These are phyloP conservation scores for Plasmodium vivax DNA, from an alignment of 169 alveolate species.

Conservation along the genomic window DNA sequence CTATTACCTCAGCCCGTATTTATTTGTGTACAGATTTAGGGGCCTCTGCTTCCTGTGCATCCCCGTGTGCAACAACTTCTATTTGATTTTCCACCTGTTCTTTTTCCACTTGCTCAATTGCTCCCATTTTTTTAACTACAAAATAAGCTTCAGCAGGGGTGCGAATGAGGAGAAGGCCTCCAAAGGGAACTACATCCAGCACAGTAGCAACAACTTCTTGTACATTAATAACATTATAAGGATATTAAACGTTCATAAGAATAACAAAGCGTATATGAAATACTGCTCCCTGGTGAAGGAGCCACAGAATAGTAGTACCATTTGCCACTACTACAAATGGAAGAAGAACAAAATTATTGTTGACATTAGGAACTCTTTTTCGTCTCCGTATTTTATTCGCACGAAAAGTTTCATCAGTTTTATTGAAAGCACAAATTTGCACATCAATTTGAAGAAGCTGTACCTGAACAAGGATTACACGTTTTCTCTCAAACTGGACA, in stretches of 20 bases:
- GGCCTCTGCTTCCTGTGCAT: conserved; percentile 38
- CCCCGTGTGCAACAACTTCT: conserved; percentile 62
- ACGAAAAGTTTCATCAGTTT: conserved; percentile 55
- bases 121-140: conserved; percentile 59
- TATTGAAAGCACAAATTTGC: conserved; percentile 61
- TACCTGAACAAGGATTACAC: conserved; percentile 50
- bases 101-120: conserved; percentile 60
- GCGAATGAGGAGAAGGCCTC: conserved; percentile 44
- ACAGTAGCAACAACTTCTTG: conserved; percentile 38
- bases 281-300: conserved; percentile 19
- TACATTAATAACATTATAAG: conserved; percentile 50
- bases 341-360: conserved; percentile 40
- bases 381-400: conserved; percentile 69
- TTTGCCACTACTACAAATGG: conserved; percentile 52
- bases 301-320: background rate
- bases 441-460: conserved; percentile 37
- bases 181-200: conserved; percentile 7
- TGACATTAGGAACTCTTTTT: conserved; percentile 66
- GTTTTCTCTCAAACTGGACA: conserved; percentile 54
- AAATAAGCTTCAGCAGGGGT: conserved; percentile 42
- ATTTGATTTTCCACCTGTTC: conserved; percentile 51
- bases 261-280: conserved; percentile 31
- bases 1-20: conserved; percentile 51
- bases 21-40: conserved; percentile 45
- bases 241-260: conserved; percentile 40